Evolutionary conservation across 2,329 filamentous ascomycete species (phyloP).

Genomic region (Calonectria hongkongensis): DNA sequence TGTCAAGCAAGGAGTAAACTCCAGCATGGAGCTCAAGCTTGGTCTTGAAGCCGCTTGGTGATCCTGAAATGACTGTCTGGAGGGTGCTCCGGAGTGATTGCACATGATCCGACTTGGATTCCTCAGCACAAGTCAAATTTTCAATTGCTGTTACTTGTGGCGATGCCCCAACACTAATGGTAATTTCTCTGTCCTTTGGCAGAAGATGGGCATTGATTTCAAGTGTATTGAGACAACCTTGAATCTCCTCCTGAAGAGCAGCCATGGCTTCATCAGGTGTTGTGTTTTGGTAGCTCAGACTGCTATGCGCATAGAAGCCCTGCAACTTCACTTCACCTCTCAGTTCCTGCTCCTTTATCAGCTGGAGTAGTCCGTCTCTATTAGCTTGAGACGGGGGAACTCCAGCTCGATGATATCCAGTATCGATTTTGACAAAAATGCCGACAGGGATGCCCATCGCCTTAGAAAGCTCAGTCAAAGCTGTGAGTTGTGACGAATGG

Average conservation of each 20-base stretch:
- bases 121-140: conserved; percentile 45
- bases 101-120: not conserved
- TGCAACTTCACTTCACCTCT: conserved; percentile 41
- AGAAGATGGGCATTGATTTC: conserved; percentile 42
- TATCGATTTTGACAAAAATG: conserved; percentile 78
- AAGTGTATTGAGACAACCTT: conserved; percentile 55
- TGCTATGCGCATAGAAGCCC: conserved; percentile 59
- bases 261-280: conserved; percentile 56
- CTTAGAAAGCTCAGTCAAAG: conserved; percentile 56
- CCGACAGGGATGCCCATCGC: conserved; percentile 56
- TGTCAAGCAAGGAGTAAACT: conserved; percentile 78
- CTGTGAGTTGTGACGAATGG: conserved; percentile 68
- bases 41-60: conserved; percentile 37
- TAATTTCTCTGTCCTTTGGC: conserved; percentile 41
- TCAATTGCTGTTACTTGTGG: conserved; percentile 56
- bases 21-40: conserved; percentile 78
- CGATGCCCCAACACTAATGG: conserved; percentile 58
- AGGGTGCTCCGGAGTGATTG: conserved; percentile 39
- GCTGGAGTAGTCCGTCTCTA: conserved; percentile 61
- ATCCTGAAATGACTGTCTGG: not conserved
- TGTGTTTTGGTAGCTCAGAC: conserved; percentile 56
- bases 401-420: conserved; percentile 78
- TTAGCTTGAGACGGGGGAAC: conserved; percentile 66
- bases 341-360: conserved; percentile 54
- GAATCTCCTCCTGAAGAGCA: conserved; percentile 56